Conservation (phyloP, 768 basidiomycete species). For the Hygrocybe punicea region DNA sequence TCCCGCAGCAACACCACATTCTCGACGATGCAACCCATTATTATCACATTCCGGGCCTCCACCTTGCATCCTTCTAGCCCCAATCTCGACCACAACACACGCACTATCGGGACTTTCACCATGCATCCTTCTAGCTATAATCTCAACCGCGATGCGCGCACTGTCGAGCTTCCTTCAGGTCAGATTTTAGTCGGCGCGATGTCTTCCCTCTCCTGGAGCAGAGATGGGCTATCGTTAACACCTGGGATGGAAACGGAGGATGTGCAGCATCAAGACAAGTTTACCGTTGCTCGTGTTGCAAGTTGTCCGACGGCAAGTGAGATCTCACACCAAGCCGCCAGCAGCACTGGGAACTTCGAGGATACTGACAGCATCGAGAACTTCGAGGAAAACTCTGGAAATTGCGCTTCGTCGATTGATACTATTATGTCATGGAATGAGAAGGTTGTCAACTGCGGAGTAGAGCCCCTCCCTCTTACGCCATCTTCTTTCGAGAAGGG, state of each 20-base stretch:
- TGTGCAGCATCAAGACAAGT: slow-evolving; percentile 1
- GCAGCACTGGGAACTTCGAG: neutral
- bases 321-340: neutral
- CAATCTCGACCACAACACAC: too few species aligned
- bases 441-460: slow-evolving; percentile 7
- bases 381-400: slow-evolving; percentile 7
- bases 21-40: slow-evolving; percentile 9
- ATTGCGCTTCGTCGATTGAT: slow-evolving; percentile 3
- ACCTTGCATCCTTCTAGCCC: neutral
- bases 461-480: slow-evolving; percentile 12
- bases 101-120: too few species aligned
- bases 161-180: slow-evolving; percentile 13
- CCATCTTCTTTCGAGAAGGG: slow-evolving; percentile 14
- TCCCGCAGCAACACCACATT: slow-evolving; percentile 8
- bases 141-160: slow-evolving; percentile 1
- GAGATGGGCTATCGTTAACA: slow-evolving; percentile 8
- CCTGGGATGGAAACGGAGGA: neutral
- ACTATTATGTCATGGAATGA: slow-evolving; percentile 16
- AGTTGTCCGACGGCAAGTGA: slow-evolving; percentile 6
- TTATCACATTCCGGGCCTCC: slow-evolving; percentile 7
- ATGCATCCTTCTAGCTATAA: neutral
- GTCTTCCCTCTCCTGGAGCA: slow-evolving; percentile 10
- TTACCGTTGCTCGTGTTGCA: slow-evolving; percentile 4
- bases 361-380: slow-evolving; percentile 6
- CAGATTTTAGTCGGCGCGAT: slow-evolving; percentile 13